Evolutionary conservation across 2,329 filamentous ascomycete genomes (phyloP), one percentile per base, ranked within the genome.

Genomic region (Acarospora socialis): DNA sequence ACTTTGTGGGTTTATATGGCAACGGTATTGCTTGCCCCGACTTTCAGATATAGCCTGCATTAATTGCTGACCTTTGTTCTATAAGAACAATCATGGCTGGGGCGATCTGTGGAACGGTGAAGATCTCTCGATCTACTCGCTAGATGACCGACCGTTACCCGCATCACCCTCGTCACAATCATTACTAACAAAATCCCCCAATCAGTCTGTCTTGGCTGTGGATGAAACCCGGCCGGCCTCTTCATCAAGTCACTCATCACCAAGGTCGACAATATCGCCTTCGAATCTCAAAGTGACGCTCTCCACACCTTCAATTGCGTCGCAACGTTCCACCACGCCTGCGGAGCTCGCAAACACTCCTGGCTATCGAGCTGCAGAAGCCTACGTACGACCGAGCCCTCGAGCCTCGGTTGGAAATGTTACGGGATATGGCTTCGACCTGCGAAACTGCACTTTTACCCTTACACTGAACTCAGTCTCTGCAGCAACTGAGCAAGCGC

Each of bases 61-160:
- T n/a, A 36, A 25, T 27, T 17, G 8, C 23, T 10, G 7, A 3
- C 6, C 14, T n/a, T 7, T 5, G 9, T 28, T 10, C 8, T 32
- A 27, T 7, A 43, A 81, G 67, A 98, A 95, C 51, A 77, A 78
- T 39, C 90, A 98, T 50, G 65, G 77, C 48, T 77, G 81, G 58
- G 90, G 90, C 33, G 90, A 98, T 47, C 74, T 83, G 43, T 98
- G 90, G 90, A 98, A 98, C 44, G 90, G 90, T 28, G 90, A 98
- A 54, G 90, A 98, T 52, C 59, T 98, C 20, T 94, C 86, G 4
- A 90, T 98, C 33, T 79, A 75, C 50, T 94, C 83, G 0, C 46
- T 72, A 4, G 86, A 98, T 50, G 92, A 98, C 53, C 76, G 73
- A 19, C 59, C 67, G 29, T 54, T 75, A 1, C 65, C 61, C 13